Base-by-base conservation (phyloP, 176 grass and related monocot genomes). In the Echinochloa phyllopogon region DNA sequence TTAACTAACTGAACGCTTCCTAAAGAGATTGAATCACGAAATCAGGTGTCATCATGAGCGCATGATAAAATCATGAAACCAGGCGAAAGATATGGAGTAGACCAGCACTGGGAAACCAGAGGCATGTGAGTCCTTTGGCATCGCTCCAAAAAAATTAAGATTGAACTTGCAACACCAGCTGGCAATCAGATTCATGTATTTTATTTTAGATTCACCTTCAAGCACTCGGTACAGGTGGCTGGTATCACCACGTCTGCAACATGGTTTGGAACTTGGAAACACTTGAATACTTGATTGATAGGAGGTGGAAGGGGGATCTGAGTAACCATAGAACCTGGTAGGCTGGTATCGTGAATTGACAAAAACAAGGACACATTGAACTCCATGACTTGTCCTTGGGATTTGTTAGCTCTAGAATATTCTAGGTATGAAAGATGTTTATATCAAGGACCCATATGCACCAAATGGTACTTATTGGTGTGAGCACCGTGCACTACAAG, bases 401-500 rank as follows among this genome's bases (percentile, higher is more conserved):
- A 38, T 71, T 62, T 64, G 52, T 45, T 49, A 27, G 17, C n/a
- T 14, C 23, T 72, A 64, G 38, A 65, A 84, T 66, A 47, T 16
- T 66, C 14, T 39, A 63, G 4, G 6, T n/a, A n/a, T 21, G 75
- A 25, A 14, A 89, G 49, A 50, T 80, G 76, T 81, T 85, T 60
- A 76, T 69, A 72, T 63, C 65, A 40, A 20, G 50, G 74, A 65
- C 18, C 79, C 84, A 68, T 66, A 66, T 78, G 57, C 67, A 87
- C 66, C 59, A 74, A 24, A 41, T 51, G 4, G 65, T 83, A 86
- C 79, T 70, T 80, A 66, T 48, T 60, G 65, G 38, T 20, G 29
- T n/a, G 8, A 51, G 84, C 67, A 74, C 8, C 84, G 59, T 83
- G 74, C 88, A 58, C 53, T 52, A 79, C 40, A 83, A 63, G 74